phyloP scores from a whole-genome alignment of 176 grass and related monocot genomes.

The Dactylis glomerata region DNA sequence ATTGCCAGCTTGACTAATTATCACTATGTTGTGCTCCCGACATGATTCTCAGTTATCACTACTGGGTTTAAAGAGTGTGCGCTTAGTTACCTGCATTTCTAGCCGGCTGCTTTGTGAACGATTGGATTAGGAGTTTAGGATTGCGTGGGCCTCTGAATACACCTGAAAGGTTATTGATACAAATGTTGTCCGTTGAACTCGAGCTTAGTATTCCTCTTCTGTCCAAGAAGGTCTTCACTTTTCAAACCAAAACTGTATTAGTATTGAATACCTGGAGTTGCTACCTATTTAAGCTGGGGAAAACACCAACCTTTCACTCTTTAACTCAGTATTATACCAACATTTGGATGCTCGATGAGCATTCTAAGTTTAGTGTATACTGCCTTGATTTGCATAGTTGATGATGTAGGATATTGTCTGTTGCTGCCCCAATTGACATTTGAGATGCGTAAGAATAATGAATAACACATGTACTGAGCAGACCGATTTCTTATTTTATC shows the following conservation, averaged over 20 bases:
- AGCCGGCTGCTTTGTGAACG: background rate
- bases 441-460: background rate
- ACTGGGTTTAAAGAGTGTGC: background rate
- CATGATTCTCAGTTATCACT: background rate
- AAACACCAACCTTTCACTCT: background rate
- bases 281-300: slow-evolving; percentile 1
- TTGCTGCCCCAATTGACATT: background rate
- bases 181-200: background rate
- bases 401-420: background rate
- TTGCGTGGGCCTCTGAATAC: background rate
- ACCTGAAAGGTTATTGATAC: background rate
- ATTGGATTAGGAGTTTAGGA: background rate
- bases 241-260: background rate
- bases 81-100: slow-evolving; percentile 7
- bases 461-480: background rate
- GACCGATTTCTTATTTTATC: background rate
- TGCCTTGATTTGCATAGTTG: background rate
- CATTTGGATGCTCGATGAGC: background rate
- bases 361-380: slow-evolving; percentile 8
- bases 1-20: background rate
- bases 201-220: background rate
- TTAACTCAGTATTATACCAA: background rate
- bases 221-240: background rate
- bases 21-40: background rate
- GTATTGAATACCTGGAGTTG: background rate